Evolutionary conservation across 2,329 filamentous ascomycete genomes (phyloP).

Genomic region (Diaporthe aspalathi): DNA sequence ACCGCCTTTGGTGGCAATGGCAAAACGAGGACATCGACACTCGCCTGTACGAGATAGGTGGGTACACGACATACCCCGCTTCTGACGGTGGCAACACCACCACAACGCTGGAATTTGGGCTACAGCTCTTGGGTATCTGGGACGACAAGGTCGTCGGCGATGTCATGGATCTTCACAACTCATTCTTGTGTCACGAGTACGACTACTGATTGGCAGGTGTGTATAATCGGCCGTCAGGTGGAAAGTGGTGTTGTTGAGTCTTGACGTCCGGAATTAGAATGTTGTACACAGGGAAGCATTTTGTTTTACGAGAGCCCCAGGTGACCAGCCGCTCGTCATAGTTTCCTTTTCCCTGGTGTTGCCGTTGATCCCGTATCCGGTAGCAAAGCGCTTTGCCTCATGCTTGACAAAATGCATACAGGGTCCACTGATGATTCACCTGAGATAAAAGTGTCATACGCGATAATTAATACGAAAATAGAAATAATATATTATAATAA

Average conservation of each 20-base stretch:
- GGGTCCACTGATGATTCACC: too few species aligned
- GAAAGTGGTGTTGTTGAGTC: not conserved
- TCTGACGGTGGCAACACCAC: constrained; percentile 7
- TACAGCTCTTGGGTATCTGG: not conserved
- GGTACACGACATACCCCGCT: constrained; percentile 14
- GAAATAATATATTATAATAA: too few species aligned
- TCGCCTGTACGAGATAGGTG: constrained; percentile 25
- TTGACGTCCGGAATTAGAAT: not conserved
- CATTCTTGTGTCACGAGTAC: not conserved
- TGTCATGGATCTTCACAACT: constrained; percentile 16
- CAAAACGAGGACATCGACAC: constrained; percentile 34
- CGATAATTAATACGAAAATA: too few species aligned
- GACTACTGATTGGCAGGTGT: not conserved
- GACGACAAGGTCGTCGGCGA: not conserved
- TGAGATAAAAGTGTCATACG: not conserved
- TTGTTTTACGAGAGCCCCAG: not conserved
- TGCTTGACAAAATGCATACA: not conserved
- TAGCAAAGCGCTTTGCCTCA: not conserved
- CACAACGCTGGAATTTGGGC: not conserved
- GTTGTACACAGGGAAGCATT: not conserved
- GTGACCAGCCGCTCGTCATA: too few species aligned
- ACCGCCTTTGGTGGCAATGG: constrained; percentile 43
- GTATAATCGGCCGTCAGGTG: not conserved
- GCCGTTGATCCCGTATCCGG: not conserved
- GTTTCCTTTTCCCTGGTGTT: not conserved